Evolutionary conservation across 2,329 filamentous ascomycete genomes (phyloP).

Genomic region (Aspergillus sp.): DNA sequence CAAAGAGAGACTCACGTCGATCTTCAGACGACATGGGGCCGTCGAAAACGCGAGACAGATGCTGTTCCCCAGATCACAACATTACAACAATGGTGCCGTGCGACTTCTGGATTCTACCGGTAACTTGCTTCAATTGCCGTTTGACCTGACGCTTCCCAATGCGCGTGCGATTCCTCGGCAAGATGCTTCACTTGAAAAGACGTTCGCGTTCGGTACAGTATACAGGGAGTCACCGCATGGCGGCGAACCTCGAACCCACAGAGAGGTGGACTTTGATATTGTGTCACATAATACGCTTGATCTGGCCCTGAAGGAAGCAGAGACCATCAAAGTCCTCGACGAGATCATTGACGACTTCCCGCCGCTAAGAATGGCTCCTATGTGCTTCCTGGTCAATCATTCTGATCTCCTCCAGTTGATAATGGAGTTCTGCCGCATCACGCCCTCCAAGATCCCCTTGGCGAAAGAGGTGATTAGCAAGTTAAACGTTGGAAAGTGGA

Average conservation of each 20-base stretch:
- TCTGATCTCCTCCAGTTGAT: conserved; percentile 81
- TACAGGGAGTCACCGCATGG: conserved; percentile 77
- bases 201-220: conserved; percentile 83
- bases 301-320: conserved; percentile 84
- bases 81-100: conserved; percentile 74
- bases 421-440: conserved; percentile 86
- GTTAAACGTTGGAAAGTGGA: conserved; percentile 76
- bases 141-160: conserved; percentile 85
- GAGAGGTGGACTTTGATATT: conserved; percentile 95
- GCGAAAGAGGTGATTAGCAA: conserved; percentile 84
- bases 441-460: conserved; percentile 62
- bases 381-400: conserved; percentile 91
- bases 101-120: conserved; percentile 79
- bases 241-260: conserved; percentile 76
- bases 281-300: conserved; percentile 80
- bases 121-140: conserved; percentile 89
- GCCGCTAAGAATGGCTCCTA: conserved; percentile 65
- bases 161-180: conserved; percentile 75
- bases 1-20: conserved; percentile 69
- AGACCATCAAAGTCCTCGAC: conserved; percentile 90
- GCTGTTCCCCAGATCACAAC: conserved; percentile 77
- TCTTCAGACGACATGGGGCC: conserved; percentile 88
- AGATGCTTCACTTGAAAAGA: conserved; percentile 66
- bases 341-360: conserved; percentile 84
- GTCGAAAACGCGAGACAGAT: conserved; percentile 73